Evolutionary conservation across 1,139 yeast species (phyloP), one percentile per base, ranked within the genome.

Genomic region (Diutina siamensis): DNA sequence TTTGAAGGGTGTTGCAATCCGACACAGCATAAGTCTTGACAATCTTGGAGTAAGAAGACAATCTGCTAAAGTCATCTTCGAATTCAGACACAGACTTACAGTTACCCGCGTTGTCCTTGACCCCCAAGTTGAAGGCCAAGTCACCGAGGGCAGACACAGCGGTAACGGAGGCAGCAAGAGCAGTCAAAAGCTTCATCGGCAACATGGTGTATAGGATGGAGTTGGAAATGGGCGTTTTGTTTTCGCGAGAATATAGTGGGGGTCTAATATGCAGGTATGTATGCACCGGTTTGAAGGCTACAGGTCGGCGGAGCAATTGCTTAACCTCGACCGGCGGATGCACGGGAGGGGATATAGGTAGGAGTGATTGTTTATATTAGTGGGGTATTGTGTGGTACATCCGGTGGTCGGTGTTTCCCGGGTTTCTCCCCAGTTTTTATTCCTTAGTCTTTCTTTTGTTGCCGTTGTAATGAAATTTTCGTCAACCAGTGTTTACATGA

Each of bases 1-100:
- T 71, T 66, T 82, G 76, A 60, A 89, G 72, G 49, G 95, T 83
- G 73, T 85, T 80, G 72, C 96, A 87, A 64, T 85, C 94, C 19
- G 92, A 80, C 46, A 83, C 84, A 42, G 96, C 88, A 59, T 85
- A 88, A 42, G 89, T 82, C 66, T 87, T 84, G 56, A 87, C 76
- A 49, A 74, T 74, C 51, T 67, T 65, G 45, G 89, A 65, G 64
- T 83, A 76, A 32, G 68, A 54, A 46, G 74, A 65, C 57, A 88
- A 65, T 45, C 69, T 63, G 17, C 67, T 64, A 53, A 88, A 72
- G 61, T 86, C 95, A 28, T 65, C 56, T 50, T 69, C 72, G 66
- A 78, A 88, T 58, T 86, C 94, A 13, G 66, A 61, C 45, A 83
- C 69, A 47, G 74, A 57, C 66, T 87, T 88, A 73, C 95, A 86